These are phyloP conservation scores for Brassica rapa DNA, from an alignment of 345 rosid genomes.

Conservation along the genomic window DNA sequence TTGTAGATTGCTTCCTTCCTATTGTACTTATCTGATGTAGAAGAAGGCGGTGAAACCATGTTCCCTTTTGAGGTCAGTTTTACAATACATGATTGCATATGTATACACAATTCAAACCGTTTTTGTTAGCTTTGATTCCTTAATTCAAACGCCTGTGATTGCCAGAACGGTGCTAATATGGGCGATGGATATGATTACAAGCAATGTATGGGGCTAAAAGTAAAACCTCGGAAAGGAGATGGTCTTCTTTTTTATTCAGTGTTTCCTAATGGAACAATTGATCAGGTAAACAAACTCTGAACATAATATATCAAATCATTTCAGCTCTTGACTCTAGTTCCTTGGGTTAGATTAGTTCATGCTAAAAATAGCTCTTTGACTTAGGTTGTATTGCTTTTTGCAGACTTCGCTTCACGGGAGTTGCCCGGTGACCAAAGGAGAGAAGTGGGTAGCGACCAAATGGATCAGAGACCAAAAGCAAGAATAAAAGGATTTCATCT, in stretches of 20 bases:
- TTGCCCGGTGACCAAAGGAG: constrained; percentile 74
- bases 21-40: constrained; percentile 65
- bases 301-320: background rate
- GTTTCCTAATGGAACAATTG: constrained; percentile 69
- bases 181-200: constrained; percentile 54
- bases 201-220: constrained; percentile 67
- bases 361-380: constrained; percentile 3
- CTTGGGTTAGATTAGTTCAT: constrained; percentile 18
- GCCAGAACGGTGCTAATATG: constrained; percentile 51
- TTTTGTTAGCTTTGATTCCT: background rate
- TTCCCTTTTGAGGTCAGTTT: constrained; percentile 70
- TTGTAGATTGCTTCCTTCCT: constrained; percentile 67
- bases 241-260: constrained; percentile 72
- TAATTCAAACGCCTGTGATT: background rate
- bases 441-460: constrained; percentile 92
- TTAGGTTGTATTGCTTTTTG: constrained; percentile 28
- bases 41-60: constrained; percentile 87
- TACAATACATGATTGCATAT: constrained; percentile 11
- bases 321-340: background rate
- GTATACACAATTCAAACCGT: background rate
- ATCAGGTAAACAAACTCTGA: constrained; percentile 45
- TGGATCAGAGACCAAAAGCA: constrained; percentile 78
- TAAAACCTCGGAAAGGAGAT: constrained; percentile 74
- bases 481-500: background rate
- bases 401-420: constrained; percentile 92